A percentile compares a stretch with the other conserved stretches of the same genome.
Evolutionary conservation across 257 asterid genomes (phyloP).

Genomic region (Fraxinus anomala): DNA sequence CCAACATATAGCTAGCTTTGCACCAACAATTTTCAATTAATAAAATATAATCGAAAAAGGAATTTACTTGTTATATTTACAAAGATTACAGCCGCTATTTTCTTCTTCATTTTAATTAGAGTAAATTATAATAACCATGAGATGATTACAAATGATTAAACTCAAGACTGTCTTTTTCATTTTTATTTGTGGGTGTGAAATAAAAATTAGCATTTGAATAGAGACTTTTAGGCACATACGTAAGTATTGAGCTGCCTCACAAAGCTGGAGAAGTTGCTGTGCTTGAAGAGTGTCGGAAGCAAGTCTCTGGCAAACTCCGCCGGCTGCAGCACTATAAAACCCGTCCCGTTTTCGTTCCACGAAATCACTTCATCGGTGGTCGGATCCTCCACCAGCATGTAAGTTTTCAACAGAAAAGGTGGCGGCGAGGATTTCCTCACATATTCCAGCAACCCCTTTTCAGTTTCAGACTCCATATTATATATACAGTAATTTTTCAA

Average conservation of each 20-base stretch:
- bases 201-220: neutral
- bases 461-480: conserved; percentile 35
- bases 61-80: neutral
- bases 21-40: neutral
- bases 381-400: conserved; percentile 88
- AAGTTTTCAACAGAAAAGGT: conserved; percentile 84
- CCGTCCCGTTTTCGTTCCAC: conserved; percentile 83
- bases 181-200: neutral
- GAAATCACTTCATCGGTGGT: conserved; percentile 72
- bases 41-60: neutral
- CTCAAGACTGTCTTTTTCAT: too few relatives aligned
- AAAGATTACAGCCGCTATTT: neutral
- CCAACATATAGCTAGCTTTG: neutral
- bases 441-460: conserved; percentile 54
- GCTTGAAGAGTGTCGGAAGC: conserved; percentile 83
- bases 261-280: conserved; percentile 97
- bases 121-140: too few relatives aligned
- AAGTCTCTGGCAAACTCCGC: conserved; percentile 85
- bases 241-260: conserved; percentile 95
- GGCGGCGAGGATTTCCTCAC: conserved; percentile 72
- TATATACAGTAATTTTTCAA: neutral
- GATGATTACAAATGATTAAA: too few relatives aligned
- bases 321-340: conserved; percentile 87
- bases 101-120: too few relatives aligned
- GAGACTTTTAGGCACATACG: conserved; percentile 31